These are phyloP conservation scores for Coniferiporia sulphurascens DNA, from an alignment of 1,284 basidiomycete species.

Conservation along the genomic window DNA sequence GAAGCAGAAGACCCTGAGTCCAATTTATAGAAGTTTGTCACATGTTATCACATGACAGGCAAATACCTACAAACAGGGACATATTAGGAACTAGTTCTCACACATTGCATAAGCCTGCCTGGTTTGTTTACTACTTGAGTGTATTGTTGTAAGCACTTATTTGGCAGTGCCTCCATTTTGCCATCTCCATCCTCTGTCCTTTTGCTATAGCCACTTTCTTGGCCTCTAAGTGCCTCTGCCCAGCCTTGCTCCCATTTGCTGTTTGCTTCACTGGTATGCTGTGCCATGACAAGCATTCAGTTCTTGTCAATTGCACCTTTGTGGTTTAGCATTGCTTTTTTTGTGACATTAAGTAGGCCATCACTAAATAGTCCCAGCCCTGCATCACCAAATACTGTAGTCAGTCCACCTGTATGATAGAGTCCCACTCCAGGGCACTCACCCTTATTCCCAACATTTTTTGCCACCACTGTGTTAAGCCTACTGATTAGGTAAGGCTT, in stretches of 20 bases:
- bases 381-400: conserved; percentile 78
- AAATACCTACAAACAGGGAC: no score
- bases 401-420: conserved; percentile 81
- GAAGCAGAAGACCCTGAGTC: no score
- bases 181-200: conserved; percentile 21
- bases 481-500: no score
- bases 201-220: conserved; percentile 29
- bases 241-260: conserved; percentile 60
- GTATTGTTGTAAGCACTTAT: conserved; percentile 30
- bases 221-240: conserved; percentile 48
- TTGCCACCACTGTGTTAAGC: no score
- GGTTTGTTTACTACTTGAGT: no score
- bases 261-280: conserved; percentile 57
- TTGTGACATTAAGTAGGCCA: conserved; percentile 72
- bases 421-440: conserved; percentile 48
- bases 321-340: conserved; percentile 63
- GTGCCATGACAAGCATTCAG: conserved; percentile 82
- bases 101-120: no score
- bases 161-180: conserved; percentile 24
- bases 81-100: no score
- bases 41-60: no score
- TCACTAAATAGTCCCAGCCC: conserved; percentile 85
- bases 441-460: conserved; percentile 31
- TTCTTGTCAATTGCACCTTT: conserved; percentile 80
- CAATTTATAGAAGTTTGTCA: no score